phyloP scores from a whole-genome alignment of 2,329 filamentous ascomycete species.

The Fusarium chuoi region DNA sequence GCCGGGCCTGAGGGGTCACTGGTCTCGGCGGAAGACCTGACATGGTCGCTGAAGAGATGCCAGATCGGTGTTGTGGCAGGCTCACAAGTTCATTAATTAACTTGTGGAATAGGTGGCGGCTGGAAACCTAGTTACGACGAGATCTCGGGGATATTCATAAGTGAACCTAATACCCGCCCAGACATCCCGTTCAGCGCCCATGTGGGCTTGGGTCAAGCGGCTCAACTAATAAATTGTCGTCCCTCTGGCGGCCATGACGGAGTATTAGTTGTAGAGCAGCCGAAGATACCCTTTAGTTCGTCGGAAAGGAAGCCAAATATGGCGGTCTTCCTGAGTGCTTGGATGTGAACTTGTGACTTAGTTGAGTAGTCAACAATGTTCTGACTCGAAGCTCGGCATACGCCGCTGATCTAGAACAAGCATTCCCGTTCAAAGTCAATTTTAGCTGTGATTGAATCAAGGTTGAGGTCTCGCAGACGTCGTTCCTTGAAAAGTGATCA shows the following conservation, averaged over 20 bases:
- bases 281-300: conserved; percentile 6
- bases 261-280: neutral
- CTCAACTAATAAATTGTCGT: neutral
- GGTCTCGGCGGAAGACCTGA: neutral
- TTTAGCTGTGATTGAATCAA: neutral
- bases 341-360: neutral
- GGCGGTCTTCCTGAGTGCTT: neutral
- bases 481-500: conserved; percentile 8
- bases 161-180: neutral
- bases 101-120: neutral
- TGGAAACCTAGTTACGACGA: neutral
- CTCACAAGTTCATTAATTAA: neutral
- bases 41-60: neutral
- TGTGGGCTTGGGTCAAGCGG: conserved; percentile 4
- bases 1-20: neutral
- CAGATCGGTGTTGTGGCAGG: neutral
- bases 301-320: conserved; percentile 9
- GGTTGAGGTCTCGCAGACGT: neutral
- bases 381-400: conserved; percentile 1
- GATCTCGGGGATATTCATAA: neutral
- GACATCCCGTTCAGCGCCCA: neutral
- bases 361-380: neutral
- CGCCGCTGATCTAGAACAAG: neutral
- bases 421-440: neutral
- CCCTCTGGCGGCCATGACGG: conserved; percentile 4